Percentiles rank a stretch among this genome's conserved stretches.
Conservation (phyloP, 2,329 filamentous ascomycete species). For the Ascochyta rabiei region DNA sequence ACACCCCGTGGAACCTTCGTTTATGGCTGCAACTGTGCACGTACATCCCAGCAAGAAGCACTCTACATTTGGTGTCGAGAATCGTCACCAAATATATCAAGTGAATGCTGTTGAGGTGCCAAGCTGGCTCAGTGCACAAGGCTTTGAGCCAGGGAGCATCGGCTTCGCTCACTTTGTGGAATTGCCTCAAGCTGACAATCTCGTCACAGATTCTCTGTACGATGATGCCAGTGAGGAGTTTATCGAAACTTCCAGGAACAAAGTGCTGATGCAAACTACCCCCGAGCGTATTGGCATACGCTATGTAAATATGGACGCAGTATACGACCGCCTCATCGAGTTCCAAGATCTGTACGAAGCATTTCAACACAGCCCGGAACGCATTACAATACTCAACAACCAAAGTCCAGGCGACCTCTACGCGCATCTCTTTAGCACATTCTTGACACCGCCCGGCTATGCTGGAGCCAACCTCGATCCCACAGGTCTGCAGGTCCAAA, state of each 20-base stretch:
- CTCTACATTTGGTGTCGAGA: conserved; percentile 20
- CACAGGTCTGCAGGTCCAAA: conserved; percentile 70
- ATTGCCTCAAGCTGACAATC: conserved; percentile 66
- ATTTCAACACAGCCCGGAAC: conserved; percentile 59
- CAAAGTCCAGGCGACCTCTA: conserved; percentile 60
- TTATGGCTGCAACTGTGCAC: conserved; percentile 43
- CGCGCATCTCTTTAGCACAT: conserved; percentile 51
- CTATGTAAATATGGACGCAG: conserved; percentile 35
- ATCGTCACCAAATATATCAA: conserved; percentile 37
- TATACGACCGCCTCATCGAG: conserved; percentile 47
- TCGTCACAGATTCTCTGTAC: conserved; percentile 53
- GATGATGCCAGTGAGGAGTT: conserved; percentile 25
- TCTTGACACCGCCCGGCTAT: conserved; percentile 49
- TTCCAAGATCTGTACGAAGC: conserved; percentile 61
- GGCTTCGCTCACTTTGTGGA: conserved; percentile 73
- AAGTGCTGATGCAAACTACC: conserved; percentile 47
- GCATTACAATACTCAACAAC: conserved; percentile 57
- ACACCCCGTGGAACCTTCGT: conserved; percentile 43
- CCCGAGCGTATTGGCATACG: conserved; percentile 50
- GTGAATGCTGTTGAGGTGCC: conserved; percentile 60
- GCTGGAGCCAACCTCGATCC: conserved; percentile 58
- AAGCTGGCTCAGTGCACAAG: conserved; percentile 75
- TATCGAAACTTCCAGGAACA: conserved; percentile 50
- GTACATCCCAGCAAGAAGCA: conserved; percentile 23
- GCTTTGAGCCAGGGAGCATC: conserved; percentile 72